These are phyloP conservation scores for Pythium rhizo-oryzae DNA, from an alignment of 352 stramenopile species.

Conservation along the genomic window DNA sequence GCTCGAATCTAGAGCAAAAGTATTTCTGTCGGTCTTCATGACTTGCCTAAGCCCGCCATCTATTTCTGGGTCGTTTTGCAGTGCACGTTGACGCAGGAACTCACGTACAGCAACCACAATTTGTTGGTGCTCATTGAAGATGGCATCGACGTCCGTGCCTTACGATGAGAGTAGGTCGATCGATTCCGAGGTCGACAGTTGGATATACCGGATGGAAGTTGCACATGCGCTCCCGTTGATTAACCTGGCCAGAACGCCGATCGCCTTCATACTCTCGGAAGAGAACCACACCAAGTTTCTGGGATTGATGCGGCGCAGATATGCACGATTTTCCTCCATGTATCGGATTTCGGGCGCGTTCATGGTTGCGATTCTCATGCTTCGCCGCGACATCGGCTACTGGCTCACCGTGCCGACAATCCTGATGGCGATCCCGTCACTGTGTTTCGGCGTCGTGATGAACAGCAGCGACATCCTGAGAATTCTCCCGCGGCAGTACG, in stretches of 20 bases:
- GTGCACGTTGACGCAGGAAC: no score
- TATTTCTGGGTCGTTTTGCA: no score
- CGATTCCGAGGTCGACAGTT: not conserved
- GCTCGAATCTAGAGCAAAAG: no score
- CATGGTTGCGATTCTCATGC: not conserved
- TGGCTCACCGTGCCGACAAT: constrained; percentile 9
- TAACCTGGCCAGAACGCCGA: constrained; percentile 17
- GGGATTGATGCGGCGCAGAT: constrained; percentile 13
- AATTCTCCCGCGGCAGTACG: constrained; percentile 32
- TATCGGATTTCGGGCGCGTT: constrained; percentile 17
- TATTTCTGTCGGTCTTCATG: no score
- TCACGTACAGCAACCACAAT: no score
- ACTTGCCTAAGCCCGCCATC: no score
- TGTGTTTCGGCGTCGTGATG: constrained; percentile 26
- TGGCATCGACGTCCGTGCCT: no score
- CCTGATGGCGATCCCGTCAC: constrained; percentile 5
- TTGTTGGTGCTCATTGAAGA: no score
- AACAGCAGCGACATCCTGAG: constrained; percentile 34
- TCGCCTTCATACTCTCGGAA: constrained; percentile 5
- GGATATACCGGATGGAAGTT: constrained; percentile 24
- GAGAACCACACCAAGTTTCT: constrained; percentile 7
- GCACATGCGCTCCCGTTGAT: constrained; percentile 7
- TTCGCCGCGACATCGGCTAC: not conserved
- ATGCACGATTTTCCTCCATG: constrained; percentile 12
- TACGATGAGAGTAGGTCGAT: no score